Base-by-base conservation (phyloP, 2,329 filamentous ascomycete genomes). In the Chaetomium globosum region DNA sequence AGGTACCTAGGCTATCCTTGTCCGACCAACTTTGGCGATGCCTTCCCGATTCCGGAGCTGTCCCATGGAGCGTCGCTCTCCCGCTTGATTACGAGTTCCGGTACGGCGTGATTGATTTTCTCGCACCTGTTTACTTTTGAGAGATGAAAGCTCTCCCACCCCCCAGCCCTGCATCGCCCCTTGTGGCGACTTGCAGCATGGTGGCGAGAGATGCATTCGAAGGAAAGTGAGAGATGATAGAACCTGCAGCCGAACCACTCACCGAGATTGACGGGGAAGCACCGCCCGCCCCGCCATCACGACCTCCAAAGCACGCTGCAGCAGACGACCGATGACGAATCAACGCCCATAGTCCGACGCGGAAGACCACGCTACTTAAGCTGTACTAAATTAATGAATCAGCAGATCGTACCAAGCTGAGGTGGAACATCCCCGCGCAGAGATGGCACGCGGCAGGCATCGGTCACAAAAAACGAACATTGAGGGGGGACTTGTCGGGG, bases 1-100 rank as follows among this genome's bases (percentile, higher is more conserved):
- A 36, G 39, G 16, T 48, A 39, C n/a, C n/a, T 26, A 26, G 43
- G n/a, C 57, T 36, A 67, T 67, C 65, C 68, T 65, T 68, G 68
- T 53, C 60, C 36, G 30, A 39, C 55, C 57, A 7, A 43, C 39
- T 43, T 43, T 33, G 26, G 30, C 26, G 51, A 56, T 59, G 58
- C 57, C 36, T 60, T 64, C 39, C 66, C 65, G 66, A 67, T 67
- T 61, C 54, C 66, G 64, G 68, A 65, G 67, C 26, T n/a, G 19
- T 26, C 9, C 28, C 5, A 9, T 48, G 46, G 46, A 8, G 8
- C 19, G 19, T 21, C 46, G 26, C 26, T 5, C 28, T 33, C 30
- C 52, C 31, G 28, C 30, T n/a, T 33, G 28, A 5, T n/a, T 19
- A 8, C 9, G 16, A 33, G 7, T 7, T n/a, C 53, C 31, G 19